Evolutionary conservation across 208 protist genomes (phyloP).

Genomic region (Kentomonas sorsogonicus): DNA sequence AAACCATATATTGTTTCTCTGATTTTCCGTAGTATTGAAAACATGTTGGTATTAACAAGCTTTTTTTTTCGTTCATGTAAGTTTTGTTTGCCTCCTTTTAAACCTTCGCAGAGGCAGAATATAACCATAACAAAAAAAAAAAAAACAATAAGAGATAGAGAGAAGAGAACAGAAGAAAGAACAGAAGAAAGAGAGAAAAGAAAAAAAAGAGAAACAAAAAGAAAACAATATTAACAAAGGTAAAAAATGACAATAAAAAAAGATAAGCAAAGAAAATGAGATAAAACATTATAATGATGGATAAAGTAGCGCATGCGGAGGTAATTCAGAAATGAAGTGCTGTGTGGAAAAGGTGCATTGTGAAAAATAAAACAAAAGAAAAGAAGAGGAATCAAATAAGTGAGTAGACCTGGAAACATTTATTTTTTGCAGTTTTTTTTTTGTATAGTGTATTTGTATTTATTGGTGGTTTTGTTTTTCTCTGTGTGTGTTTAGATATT

Average conservation of each 20-base stretch:
- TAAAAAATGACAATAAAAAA: conserved; percentile 1
- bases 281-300: neutral
- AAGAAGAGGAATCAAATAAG: neutral
- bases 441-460: too few relatives aligned
- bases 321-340: neutral
- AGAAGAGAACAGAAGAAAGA: conserved; percentile 16
- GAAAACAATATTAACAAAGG: neutral
- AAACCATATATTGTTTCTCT: too few relatives aligned
- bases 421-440: conserved; percentile 4
- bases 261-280: neutral
- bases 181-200: conserved; percentile 1
- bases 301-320: neutral
- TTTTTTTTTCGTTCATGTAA: neutral
- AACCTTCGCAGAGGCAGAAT: neutral
- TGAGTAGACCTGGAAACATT: neutral
- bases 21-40: too few relatives aligned
- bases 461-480: neutral
- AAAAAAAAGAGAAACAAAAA: neutral
- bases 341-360: neutral
- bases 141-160: conserved; percentile 9
- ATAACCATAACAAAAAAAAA: neutral
- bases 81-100: neutral
- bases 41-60: neutral
- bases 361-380: neutral
- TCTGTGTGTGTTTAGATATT: too few relatives aligned